These are phyloP conservation scores for Fusarium papillatum DNA, from an alignment of 2,329 filamentous ascomycete genomes.

Conservation along the genomic window DNA sequence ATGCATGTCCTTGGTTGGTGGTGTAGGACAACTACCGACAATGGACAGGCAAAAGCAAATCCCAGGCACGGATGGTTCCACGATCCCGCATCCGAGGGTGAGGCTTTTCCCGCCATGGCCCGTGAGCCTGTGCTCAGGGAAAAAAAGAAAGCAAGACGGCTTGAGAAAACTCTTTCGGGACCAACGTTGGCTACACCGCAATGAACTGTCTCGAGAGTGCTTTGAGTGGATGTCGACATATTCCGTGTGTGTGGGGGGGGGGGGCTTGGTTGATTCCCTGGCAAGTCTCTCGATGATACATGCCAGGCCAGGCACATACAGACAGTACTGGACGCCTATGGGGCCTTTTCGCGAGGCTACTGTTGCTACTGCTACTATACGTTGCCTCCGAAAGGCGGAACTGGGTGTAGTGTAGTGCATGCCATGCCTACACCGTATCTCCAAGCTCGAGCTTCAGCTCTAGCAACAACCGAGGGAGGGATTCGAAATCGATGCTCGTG, in stretches of 20 bases:
- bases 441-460: neutral
- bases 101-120: slow-evolving; percentile 32
- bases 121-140: slow-evolving; percentile 11
- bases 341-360: slow-evolving; percentile 10
- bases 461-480: slow-evolving; percentile 32
- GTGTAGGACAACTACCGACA: slow-evolving; percentile 40
- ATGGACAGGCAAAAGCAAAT: slow-evolving; percentile 38
- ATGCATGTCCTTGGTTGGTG: neutral
- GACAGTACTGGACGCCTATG: slow-evolving; percentile 7
- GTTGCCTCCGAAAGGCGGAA: neutral
- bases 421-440: neutral
- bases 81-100: slow-evolving; percentile 27
- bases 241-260: slow-evolving; percentile 9
- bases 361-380: neutral
- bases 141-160: slow-evolving; percentile 35
- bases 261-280: slow-evolving; percentile 8
- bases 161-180: slow-evolving; percentile 27
- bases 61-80: slow-evolving; percentile 33
- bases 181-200: slow-evolving; percentile 27
- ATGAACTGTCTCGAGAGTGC: slow-evolving; percentile 35
- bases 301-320: slow-evolving; percentile 20
- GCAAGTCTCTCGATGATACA: slow-evolving; percentile 19
- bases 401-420: neutral
- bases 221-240: slow-evolving; percentile 26
- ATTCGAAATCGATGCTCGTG: slow-evolving; percentile 22